These are phyloP conservation scores for Pelargonium australe DNA, from an alignment of 441 rosid genomes.

Conservation along the genomic window DNA sequence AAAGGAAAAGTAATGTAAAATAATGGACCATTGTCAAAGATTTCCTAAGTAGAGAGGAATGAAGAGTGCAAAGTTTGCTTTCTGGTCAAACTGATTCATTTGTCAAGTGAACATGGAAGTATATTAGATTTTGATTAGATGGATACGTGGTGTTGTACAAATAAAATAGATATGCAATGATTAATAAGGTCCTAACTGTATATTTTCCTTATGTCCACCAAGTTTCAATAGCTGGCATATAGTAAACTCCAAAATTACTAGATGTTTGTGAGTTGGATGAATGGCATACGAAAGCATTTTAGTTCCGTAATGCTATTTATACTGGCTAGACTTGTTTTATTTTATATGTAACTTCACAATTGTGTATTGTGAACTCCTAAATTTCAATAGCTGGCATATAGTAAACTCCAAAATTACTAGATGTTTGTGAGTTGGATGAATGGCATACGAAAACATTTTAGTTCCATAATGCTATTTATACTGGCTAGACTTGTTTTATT, in stretches of 20 bases:
- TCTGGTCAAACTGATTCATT: too few species aligned
- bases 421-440: not conserved
- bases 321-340: not conserved
- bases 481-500: not conserved
- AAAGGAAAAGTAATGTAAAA: too few species aligned
- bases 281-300: not conserved
- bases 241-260: not conserved
- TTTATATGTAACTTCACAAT: not conserved
- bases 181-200: not conserved
- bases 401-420: not conserved
- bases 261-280: not conserved
- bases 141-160: too few species aligned
- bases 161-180: too few species aligned
- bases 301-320: not conserved
- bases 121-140: too few species aligned
- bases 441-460: not conserved
- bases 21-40: too few species aligned
- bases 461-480: not conserved
- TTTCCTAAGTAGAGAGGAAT: too few species aligned
- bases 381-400: not conserved
- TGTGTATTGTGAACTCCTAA: not conserved
- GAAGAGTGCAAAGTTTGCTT: too few species aligned
- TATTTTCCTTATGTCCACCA: not conserved
- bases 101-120: too few species aligned
- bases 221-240: not conserved